A percentile compares a stretch with the other conserved stretches of the same genome.
Evolutionary conservation across 441 rosid species (phyloP).

Genomic region (Gossypium gossypioides): DNA sequence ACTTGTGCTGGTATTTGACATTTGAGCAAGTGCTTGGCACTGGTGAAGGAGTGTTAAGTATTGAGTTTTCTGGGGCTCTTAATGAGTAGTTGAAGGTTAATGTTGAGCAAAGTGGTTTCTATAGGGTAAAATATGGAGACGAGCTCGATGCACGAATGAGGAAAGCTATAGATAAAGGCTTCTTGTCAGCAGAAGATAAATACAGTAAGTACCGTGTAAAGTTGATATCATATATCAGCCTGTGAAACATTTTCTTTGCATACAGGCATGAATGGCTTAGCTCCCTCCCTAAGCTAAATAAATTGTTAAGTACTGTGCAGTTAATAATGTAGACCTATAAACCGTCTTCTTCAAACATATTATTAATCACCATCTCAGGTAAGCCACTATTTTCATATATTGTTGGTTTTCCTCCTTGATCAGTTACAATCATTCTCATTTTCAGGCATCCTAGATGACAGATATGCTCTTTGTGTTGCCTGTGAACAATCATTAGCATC

Average conservation of each 20-base stretch:
- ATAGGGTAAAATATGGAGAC: background rate
- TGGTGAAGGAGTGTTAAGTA: slow-evolving; percentile 29
- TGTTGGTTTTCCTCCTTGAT: background rate
- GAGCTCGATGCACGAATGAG: background rate
- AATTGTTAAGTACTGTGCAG: background rate
- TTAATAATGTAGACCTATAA: background rate
- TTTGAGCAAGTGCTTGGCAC: slow-evolving; percentile 26
- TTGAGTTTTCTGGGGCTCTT: slow-evolving; percentile 29
- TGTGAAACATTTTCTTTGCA: background rate
- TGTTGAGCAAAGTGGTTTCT: background rate
- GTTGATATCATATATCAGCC: background rate
- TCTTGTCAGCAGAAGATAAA: background rate
- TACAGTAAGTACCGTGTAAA: slow-evolving; percentile 1
- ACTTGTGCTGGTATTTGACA: slow-evolving; percentile 29
- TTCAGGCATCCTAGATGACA: background rate
- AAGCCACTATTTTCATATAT: background rate
- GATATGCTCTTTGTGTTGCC: slow-evolving; percentile 61
- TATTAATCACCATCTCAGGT: background rate
- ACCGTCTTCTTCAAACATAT: background rate
- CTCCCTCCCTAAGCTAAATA: background rate
- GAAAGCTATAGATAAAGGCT: background rate
- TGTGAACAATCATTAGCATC: slow-evolving; percentile 67
- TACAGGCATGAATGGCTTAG: background rate
- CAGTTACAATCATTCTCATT: background rate
- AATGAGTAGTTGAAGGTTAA: slow-evolving; percentile 27